These are phyloP conservation scores for Colletotrichum incanum DNA, from an alignment of 2,329 filamentous ascomycete species.

Conservation along the genomic window DNA sequence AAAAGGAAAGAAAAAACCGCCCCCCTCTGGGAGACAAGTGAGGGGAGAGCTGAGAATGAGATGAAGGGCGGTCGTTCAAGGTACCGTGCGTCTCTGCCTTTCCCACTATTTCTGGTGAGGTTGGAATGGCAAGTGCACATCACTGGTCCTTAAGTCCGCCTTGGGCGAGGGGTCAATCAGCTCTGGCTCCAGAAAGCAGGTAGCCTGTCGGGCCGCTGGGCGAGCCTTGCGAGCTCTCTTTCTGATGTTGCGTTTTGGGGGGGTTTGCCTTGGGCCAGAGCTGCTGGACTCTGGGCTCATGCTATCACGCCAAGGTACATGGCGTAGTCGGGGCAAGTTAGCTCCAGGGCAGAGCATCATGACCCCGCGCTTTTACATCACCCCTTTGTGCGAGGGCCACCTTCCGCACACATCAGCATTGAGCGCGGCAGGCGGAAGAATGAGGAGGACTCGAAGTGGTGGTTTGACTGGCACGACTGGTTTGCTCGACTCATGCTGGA, in stretches of 20 bases:
- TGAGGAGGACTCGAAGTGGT: neutral
- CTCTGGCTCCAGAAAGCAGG: slow-evolving; percentile 4
- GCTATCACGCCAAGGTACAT: neutral
- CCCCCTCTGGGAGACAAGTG: neutral
- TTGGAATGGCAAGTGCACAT: slow-evolving; percentile 5
- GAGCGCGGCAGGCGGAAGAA: neutral
- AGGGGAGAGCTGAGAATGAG: slow-evolving; percentile 2
- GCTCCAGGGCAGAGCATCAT: slow-evolving; percentile 5
- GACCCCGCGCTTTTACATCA: slow-evolving; percentile 5
- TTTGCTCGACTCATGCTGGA: neutral
- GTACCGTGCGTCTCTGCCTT: slow-evolving; percentile 8
- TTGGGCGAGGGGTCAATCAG: neutral
- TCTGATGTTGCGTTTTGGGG: neutral
- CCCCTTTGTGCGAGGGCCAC: neutral
- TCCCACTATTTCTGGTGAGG: slow-evolving; percentile 29
- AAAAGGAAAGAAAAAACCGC: too few relatives aligned
- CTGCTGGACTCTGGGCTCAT: neutral
- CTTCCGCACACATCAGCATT: slow-evolving; percentile 5
- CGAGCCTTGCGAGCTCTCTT: neutral
- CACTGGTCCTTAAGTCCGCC: slow-evolving; percentile 1
- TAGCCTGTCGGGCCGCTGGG: neutral
- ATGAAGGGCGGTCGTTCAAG: slow-evolving; percentile 4
- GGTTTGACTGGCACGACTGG: neutral
- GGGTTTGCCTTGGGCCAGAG: neutral
- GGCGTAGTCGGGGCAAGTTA: neutral